phyloP scores from a whole-genome alignment of 306 rosid species.

The Cucumis melo region DNA sequence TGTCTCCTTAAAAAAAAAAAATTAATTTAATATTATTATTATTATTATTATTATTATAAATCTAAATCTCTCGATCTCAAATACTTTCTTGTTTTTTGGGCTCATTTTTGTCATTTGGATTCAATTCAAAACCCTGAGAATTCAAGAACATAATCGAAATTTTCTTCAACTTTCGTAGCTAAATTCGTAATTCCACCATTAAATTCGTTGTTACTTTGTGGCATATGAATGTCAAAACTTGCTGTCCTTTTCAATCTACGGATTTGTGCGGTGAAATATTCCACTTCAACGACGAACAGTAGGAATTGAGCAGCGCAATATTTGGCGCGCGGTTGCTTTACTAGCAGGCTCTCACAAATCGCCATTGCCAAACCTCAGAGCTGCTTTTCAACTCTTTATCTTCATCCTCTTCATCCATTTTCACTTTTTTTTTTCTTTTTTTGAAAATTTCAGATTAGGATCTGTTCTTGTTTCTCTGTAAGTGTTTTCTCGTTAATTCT shows the following conservation, averaged over 20 bases:
- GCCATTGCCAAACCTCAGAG: not conserved
- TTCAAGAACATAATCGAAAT: not conserved
- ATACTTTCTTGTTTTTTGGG: no score
- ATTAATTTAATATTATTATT: no score
- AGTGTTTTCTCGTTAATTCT: not conserved
- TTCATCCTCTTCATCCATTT: not conserved
- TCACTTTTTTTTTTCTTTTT: not conserved
- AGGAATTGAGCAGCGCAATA: not conserved
- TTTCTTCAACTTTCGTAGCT: not conserved
- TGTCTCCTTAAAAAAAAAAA: no score
- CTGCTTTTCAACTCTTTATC: not conserved
- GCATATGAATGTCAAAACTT: not conserved
- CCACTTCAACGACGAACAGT: not conserved
- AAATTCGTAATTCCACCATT: not conserved
- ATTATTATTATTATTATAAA: no score
- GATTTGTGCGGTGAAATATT: not conserved
- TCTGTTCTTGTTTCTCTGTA: not conserved
- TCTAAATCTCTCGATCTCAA: no score
- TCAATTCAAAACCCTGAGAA: not conserved
- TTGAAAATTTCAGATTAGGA: not conserved
- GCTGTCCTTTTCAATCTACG: not conserved
- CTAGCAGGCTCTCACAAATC: not conserved
- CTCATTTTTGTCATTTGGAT: not conserved
- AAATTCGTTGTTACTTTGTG: not conserved
- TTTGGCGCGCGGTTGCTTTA: not conserved